phyloP scores from a whole-genome alignment of 2,329 filamentous ascomycete genomes.

The Fusarium pseudocircinatum region DNA sequence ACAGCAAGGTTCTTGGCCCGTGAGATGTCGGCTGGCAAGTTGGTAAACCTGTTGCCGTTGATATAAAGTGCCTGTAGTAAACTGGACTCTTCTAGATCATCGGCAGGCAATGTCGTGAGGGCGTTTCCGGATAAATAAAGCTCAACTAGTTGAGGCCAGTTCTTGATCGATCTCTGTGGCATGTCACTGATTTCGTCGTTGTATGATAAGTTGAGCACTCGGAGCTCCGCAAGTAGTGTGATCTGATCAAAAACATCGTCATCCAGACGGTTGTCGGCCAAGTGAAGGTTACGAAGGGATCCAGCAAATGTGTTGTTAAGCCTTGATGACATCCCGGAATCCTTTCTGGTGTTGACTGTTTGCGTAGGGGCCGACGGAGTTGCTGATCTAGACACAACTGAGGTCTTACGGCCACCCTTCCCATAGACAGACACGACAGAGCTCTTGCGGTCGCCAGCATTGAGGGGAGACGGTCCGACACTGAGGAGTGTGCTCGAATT shows the following conservation, averaged over 20 bases:
- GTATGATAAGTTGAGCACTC: slow-evolving; percentile 92
- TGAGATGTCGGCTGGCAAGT: slow-evolving; percentile 92
- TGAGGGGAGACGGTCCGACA: slow-evolving; percentile 76
- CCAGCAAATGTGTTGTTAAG: slow-evolving; percentile 87
- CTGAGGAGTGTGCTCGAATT: slow-evolving; percentile 80
- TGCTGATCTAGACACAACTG: slow-evolving; percentile 75
- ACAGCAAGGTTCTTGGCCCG: slow-evolving; percentile 92
- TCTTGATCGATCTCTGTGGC: slow-evolving; percentile 85
- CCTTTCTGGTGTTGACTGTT: slow-evolving; percentile 73
- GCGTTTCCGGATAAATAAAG: slow-evolving; percentile 96
- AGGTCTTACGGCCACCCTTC: slow-evolving; percentile 84
- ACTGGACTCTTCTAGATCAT: slow-evolving; percentile 91
- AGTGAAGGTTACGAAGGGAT: slow-evolving; percentile 82
- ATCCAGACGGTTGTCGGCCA: slow-evolving; percentile 93
- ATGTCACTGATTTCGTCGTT: slow-evolving; percentile 90
- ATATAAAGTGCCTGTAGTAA: slow-evolving; percentile 90
- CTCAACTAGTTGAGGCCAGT: slow-evolving; percentile 90
- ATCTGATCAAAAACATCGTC: slow-evolving; percentile 97
- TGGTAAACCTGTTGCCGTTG: slow-evolving; percentile 98
- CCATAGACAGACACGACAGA: slow-evolving; percentile 85
- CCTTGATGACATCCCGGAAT: slow-evolving; percentile 85
- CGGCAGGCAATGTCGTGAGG: slow-evolving; percentile 87
- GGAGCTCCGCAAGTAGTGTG: slow-evolving; percentile 81
- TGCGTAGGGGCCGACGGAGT: slow-evolving; percentile 61
- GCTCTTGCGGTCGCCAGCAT: slow-evolving; percentile 74